A percentile compares a stretch with the other conserved stretches of the same genome.
Conservation (phyloP, 2,329 filamentous ascomycete species). For the Exophiala bonariae region DNA sequence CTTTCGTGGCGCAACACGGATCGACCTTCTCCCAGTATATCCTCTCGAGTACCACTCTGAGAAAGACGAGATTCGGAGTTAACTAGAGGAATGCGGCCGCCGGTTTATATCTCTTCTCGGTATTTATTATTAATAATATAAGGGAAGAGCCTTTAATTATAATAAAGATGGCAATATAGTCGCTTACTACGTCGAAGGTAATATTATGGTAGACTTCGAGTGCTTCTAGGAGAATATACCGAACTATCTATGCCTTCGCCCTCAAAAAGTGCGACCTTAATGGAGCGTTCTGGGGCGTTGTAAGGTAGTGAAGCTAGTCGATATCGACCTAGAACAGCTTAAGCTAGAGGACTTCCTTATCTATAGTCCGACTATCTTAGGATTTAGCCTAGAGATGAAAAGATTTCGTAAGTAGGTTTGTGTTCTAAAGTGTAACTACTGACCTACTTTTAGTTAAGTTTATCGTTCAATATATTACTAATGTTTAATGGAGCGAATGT, state of each 20-base stretch:
- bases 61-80: neutral
- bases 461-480: neutral
- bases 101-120: neutral
- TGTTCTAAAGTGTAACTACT: neutral
- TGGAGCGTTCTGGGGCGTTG: no score
- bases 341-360: conserved; percentile 1
- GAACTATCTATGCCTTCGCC: no score
- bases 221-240: no score
- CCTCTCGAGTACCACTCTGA: neutral
- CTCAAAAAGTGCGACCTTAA: no score
- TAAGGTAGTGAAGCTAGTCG: neutral
- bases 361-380: conserved; percentile 1
- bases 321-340: conserved; percentile 10
- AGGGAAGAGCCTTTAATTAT: no score
- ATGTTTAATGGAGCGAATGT: neutral
- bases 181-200: no score
- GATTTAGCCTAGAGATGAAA: neutral
- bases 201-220: no score
- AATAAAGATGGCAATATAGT: no score
- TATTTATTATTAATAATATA: no score
- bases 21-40: neutral
- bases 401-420: neutral
- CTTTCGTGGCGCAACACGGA: neutral
- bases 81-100: neutral
- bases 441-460: neutral